A percentile compares a stretch with the other conserved stretches of the same genome.
Conservation (phyloP, 257 asterid genomes). For the Fraxinus americana region DNA sequence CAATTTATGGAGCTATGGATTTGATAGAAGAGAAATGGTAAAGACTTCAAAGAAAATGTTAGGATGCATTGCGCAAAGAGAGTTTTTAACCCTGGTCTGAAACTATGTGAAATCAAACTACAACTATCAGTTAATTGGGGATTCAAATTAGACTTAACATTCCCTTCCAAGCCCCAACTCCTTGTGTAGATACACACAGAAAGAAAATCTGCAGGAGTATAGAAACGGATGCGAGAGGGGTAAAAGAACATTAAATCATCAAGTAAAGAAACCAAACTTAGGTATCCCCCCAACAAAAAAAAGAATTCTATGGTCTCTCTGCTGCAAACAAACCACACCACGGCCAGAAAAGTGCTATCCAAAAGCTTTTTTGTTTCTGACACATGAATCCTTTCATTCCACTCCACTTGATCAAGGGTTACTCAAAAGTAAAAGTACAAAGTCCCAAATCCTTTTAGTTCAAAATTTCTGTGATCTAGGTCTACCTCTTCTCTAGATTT, state of each 20-base stretch:
- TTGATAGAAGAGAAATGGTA: constrained; percentile 1
- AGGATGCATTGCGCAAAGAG: constrained; percentile 7
- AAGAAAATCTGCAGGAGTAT: neutral
- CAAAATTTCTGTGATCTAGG: neutral
- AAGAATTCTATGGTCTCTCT: neutral
- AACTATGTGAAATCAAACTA: constrained; percentile 11
- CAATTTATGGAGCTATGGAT: neutral
- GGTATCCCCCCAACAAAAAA: neutral
- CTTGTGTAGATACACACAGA: neutral
- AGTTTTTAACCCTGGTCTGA: neutral
- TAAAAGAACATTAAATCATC: neutral
- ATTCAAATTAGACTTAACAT: constrained; percentile 14
- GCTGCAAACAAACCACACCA: neutral
- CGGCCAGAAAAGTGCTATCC: neutral
- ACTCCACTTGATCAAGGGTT: neutral
- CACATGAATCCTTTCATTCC: neutral
- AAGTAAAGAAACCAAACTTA: neutral
- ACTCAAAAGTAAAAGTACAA: neutral
- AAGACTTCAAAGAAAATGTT: constrained; percentile 18
- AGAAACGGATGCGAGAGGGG: neutral
- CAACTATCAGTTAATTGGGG: constrained; percentile 2
- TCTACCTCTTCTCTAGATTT: neutral
- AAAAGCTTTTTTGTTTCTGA: neutral
- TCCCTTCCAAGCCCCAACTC: constrained; percentile 1
- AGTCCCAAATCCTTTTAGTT: neutral